A percentile compares a stretch with the other conserved stretches of the same genome.
Conservation (phyloP, 768 basidiomycete species). For the Austroboletus eburneus region DNA sequence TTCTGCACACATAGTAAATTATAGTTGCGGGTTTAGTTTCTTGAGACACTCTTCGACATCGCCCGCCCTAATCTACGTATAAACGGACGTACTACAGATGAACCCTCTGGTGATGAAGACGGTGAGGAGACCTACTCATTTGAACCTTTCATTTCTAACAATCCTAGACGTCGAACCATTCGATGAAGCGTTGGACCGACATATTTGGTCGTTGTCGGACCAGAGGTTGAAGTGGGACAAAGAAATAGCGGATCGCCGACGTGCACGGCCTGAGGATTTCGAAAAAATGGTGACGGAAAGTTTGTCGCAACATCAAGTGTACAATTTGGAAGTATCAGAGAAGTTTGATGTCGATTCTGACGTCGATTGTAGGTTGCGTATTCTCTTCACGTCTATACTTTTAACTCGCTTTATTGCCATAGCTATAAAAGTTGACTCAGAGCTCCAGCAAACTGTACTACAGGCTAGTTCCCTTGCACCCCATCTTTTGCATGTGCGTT, state of each 20-base stretch:
- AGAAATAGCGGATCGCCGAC: conserved; percentile 63
- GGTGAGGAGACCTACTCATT: conserved; percentile 33
- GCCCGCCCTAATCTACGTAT: conserved; percentile 72
- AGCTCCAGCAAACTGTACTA: conserved; percentile 24
- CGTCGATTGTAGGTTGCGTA: conserved; percentile 8
- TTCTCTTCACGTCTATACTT: not conserved
- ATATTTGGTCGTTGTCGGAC: conserved; percentile 75
- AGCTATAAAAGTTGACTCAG: conserved; percentile 21
- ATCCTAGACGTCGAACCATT: conserved; percentile 69
- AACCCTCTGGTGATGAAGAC: conserved; percentile 51
- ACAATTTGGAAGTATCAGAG: conserved; percentile 25
- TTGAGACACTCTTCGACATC: conserved; percentile 57
- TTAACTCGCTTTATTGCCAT: conserved; percentile 1
- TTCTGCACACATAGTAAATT: not conserved
- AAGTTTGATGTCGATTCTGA: conserved; percentile 1
- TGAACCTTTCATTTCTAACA: conserved; percentile 1
- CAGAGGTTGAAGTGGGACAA: conserved; percentile 74
- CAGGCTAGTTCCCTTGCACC: conserved; percentile 40
- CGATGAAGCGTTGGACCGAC: conserved; percentile 81
- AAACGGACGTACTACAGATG: conserved; percentile 74
- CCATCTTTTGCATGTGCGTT: conserved; percentile 50
- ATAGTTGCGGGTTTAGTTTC: conserved; percentile 42
- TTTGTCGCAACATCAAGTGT: conserved; percentile 32
- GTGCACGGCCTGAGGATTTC: conserved; percentile 55
- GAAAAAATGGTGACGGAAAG: conserved; percentile 39